Percentiles rank a stretch among this genome's conserved stretches.
Conservation (phyloP, 2,329 filamentous ascomycete genomes). For the Fusarium sp. region DNA sequence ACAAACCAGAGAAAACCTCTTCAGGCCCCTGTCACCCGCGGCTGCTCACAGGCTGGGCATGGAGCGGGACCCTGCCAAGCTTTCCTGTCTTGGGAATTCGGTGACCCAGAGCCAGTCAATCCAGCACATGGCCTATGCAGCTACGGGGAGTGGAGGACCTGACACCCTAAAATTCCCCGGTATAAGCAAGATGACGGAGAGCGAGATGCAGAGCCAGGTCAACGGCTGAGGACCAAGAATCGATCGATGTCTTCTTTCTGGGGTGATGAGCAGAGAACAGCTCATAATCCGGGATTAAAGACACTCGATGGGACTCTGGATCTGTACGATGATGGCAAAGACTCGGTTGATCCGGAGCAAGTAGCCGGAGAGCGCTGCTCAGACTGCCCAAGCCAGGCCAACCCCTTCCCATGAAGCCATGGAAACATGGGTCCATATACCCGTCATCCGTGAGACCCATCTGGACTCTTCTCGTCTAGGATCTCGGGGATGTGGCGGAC, state of each 20-base stretch:
- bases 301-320: neutral
- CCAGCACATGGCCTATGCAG: conserved; percentile 36
- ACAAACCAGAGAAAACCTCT: neutral
- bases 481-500: neutral
- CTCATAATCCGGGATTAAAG: neutral
- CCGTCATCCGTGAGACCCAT: conserved; percentile 2
- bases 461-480: conserved; percentile 1
- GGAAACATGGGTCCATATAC: conserved; percentile 15
- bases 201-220: conserved; percentile 8
- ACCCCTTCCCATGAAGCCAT: neutral
- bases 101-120: conserved; percentile 34
- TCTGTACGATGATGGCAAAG: conserved; percentile 18
- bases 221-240: conserved; percentile 1
- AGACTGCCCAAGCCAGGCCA: neutral
- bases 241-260: neutral
- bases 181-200: conserved; percentile 28
- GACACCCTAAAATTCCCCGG: conserved; percentile 15
- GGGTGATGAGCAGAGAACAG: neutral
- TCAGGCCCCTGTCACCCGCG: conserved; percentile 29
- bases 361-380: neutral
- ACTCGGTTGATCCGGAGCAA: conserved; percentile 5
- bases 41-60: conserved; percentile 11
- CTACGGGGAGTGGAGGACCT: conserved; percentile 28
- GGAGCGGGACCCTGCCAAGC: conserved; percentile 34
- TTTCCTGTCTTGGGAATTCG: conserved; percentile 8